Evolutionary conservation across 2,329 filamentous ascomycete species (phyloP).

Genomic region (Cryphonectria naterciae): DNA sequence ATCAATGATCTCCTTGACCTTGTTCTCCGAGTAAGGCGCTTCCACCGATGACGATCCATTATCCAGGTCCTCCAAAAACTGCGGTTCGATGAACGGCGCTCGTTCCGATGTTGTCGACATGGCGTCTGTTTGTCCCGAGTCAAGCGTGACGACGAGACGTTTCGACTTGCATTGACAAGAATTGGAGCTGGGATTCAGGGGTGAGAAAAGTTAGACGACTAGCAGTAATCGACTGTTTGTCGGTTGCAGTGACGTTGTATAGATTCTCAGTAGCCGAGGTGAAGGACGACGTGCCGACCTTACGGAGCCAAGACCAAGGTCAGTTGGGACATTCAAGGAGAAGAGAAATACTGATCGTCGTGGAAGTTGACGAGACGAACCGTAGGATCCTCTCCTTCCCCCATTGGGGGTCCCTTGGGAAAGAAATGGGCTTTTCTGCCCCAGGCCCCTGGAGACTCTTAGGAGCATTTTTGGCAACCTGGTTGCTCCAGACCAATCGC

Average conservation of each 20-base stretch:
- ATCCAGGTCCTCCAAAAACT: constrained; percentile 25
- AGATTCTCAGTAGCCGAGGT: background rate
- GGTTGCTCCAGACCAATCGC: constrained; percentile 19
- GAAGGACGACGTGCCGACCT: background rate
- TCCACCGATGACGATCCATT: constrained; percentile 18
- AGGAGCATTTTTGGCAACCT: constrained; percentile 17
- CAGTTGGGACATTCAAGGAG: background rate
- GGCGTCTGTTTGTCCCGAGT: background rate
- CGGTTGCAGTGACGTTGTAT: background rate
- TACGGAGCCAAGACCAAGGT: background rate
- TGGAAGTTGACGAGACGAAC: constrained; percentile 2
- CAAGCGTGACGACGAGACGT: background rate
- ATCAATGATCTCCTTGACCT: constrained; percentile 22
- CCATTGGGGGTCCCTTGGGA: background rate
- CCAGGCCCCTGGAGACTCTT: background rate
- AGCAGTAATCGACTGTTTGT: background rate
- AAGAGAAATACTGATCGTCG: constrained; percentile 18
- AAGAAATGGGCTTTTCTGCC: background rate
- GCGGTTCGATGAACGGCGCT: constrained; percentile 26
- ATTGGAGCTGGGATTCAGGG: background rate
- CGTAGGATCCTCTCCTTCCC: background rate
- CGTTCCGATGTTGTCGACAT: constrained; percentile 28
- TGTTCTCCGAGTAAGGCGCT: constrained; percentile 13
- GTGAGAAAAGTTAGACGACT: background rate
- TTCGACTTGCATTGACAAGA: background rate